Conservation (phyloP, 1,284 basidiomycete species). For the Ustilago esculenta region DNA sequence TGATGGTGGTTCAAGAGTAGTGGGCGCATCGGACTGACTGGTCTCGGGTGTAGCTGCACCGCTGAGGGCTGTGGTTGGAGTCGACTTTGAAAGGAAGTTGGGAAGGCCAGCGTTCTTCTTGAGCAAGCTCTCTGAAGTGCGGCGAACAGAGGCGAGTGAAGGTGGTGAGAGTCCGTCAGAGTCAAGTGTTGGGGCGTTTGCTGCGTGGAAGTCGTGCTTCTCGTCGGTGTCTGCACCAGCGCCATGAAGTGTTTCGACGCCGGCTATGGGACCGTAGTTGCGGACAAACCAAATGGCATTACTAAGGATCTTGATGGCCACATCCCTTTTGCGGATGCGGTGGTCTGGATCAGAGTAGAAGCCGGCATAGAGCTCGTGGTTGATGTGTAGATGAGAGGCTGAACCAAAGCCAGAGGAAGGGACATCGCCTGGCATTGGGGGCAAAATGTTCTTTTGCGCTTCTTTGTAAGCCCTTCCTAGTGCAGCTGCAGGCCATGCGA, state of each 20-base stretch:
- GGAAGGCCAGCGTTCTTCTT: constrained; percentile 37
- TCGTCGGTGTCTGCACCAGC: neutral
- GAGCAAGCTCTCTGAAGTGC: constrained; percentile 39
- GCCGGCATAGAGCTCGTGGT: constrained; percentile 10
- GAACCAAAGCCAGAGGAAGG: constrained; percentile 2
- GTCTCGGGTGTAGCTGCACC: constrained; percentile 43
- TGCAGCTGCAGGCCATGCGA: constrained; percentile 49
- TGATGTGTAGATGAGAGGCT: constrained; percentile 7
- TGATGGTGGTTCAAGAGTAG: constrained; percentile 7
- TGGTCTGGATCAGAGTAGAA: constrained; percentile 31
- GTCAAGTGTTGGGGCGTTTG: neutral
- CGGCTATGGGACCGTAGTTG: constrained; percentile 43
- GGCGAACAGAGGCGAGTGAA: constrained; percentile 15
- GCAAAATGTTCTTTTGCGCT: constrained; percentile 29
- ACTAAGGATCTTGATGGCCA: constrained; percentile 55
- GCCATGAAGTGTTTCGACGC: constrained; percentile 24
- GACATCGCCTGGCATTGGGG: constrained; percentile 11
- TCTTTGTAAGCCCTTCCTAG: constrained; percentile 48
- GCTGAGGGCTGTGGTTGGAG: constrained; percentile 46
- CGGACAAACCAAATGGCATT: constrained; percentile 60
- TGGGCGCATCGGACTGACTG: constrained; percentile 16
- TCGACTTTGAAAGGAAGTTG: constrained; percentile 37
- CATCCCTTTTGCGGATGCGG: constrained; percentile 56
- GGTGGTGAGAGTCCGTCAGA: constrained; percentile 11
- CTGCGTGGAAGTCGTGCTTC: neutral